Conservation (phyloP, 2,329 filamentous ascomycete genomes). For the Pyrenochaeta sp. region DNA sequence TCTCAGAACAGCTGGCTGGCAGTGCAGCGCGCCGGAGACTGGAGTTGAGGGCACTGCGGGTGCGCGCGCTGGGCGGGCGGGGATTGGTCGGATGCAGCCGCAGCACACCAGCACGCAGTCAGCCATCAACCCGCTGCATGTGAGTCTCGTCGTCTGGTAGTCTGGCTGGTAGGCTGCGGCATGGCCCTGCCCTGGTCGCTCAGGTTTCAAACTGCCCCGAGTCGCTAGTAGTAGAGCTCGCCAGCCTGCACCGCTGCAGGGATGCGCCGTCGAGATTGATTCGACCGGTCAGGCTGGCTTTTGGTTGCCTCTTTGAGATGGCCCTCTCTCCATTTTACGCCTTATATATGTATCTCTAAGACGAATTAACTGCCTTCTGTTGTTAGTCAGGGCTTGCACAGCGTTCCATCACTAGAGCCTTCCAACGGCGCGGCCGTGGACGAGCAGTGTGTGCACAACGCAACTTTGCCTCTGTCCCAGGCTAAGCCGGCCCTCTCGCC, state of each 20-base stretch:
- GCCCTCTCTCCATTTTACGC: too few relatives aligned
- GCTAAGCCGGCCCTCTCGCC: background rate
- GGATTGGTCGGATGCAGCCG: slow-evolving; percentile 14
- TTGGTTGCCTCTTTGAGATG: background rate
- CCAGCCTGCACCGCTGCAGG: too few relatives aligned
- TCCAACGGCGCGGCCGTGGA: background rate
- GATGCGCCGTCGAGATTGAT: too few relatives aligned
- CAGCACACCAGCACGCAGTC: background rate
- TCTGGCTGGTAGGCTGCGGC: too few relatives aligned
- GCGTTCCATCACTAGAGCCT: too few relatives aligned
- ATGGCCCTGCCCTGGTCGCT: too few relatives aligned
- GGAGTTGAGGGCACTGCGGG: slow-evolving; percentile 4
- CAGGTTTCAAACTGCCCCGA: too few relatives aligned
- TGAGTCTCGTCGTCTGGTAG: background rate
- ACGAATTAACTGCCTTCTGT: too few relatives aligned
- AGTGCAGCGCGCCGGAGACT: slow-evolving; percentile 1
- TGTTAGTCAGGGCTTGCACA: background rate
- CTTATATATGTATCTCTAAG: too few relatives aligned
- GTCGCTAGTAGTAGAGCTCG: too few relatives aligned
- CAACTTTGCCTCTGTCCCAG: background rate
- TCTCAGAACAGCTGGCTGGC: background rate
- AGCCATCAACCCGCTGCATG: background rate
- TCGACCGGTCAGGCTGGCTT: background rate
- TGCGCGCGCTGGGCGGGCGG: slow-evolving; percentile 4
- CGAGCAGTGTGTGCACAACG: background rate